A percentile compares a stretch with the other conserved stretches of the same genome.
Conservation (phyloP, 805 yeast genomes). For the Yarrowia sp. region DNA sequence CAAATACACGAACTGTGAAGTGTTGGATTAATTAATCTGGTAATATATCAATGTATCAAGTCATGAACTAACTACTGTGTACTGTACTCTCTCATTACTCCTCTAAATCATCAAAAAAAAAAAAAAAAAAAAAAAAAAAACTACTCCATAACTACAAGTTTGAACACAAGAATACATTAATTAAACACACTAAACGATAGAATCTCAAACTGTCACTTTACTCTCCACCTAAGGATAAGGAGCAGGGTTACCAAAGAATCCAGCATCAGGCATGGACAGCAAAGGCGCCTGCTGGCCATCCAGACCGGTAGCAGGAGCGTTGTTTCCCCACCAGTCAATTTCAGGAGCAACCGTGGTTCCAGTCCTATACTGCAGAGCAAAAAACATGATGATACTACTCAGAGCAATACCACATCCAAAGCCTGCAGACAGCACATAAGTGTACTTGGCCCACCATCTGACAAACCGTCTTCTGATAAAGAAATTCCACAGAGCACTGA, state of each 20-base stretch:
- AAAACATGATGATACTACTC: conserved; percentile 47
- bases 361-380: conserved; percentile 42
- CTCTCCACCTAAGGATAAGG: neutral
- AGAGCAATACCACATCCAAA: conserved; percentile 51
- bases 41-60: no score
- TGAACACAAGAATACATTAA: no score
- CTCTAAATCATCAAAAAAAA: no score
- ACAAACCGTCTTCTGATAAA: conserved; percentile 46
- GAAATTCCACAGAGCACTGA: conserved; percentile 44
- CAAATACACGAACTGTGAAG: no score
- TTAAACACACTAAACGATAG: neutral
- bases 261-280: neutral
- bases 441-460: conserved; percentile 55
- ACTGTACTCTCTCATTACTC: no score
- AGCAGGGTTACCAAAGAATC: neutral
- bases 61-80: no score
- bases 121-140: no score
- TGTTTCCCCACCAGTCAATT: conserved; percentile 53
- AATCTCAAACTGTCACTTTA: neutral
- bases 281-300: neutral
- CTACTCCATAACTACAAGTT: no score
- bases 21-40: no score
- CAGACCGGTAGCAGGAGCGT: conserved; percentile 15
- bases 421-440: conserved; percentile 49
- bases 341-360: conserved; percentile 32